These are phyloP conservation scores for Rhodotorula graminis DNA, from an alignment of 768 basidiomycete species.

Conservation along the genomic window DNA sequence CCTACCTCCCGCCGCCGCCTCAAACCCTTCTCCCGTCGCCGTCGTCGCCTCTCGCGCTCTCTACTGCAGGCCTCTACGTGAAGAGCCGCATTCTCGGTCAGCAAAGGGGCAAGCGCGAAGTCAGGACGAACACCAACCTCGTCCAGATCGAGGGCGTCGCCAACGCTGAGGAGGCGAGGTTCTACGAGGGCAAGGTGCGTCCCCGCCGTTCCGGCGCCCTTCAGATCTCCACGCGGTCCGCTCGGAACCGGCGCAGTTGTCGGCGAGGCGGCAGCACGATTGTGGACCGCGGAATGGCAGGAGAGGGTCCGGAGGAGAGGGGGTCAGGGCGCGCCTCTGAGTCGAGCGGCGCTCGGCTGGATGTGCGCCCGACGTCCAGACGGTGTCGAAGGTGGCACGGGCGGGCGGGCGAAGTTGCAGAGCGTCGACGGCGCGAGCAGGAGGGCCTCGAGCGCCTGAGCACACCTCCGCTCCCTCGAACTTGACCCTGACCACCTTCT, in stretches of 20 bases:
- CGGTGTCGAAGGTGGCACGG: not conserved
- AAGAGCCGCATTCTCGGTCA: constrained; percentile 87
- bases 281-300: no score
- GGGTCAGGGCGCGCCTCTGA: no score
- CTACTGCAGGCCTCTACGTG: constrained; percentile 21
- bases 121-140: constrained; percentile 89
- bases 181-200: constrained; percentile 95
- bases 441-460: not conserved
- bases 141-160: constrained; percentile 95
- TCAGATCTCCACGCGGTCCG: not conserved
- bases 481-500: not conserved
- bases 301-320: no score
- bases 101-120: constrained; percentile 98
- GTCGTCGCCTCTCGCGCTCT: not conserved
- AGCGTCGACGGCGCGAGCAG: not conserved
- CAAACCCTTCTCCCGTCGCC: not conserved
- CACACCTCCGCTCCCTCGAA: not conserved
- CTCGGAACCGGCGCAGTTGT: not conserved
- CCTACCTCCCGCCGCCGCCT: not conserved
- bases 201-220: no score
- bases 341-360: no score
- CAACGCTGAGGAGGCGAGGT: constrained; percentile 87
- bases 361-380: not conserved
- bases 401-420: not conserved
- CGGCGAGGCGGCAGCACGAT: no score